phyloP scores from a whole-genome alignment of 441 rosid species.

The Pelargonium fulgidum region DNA sequence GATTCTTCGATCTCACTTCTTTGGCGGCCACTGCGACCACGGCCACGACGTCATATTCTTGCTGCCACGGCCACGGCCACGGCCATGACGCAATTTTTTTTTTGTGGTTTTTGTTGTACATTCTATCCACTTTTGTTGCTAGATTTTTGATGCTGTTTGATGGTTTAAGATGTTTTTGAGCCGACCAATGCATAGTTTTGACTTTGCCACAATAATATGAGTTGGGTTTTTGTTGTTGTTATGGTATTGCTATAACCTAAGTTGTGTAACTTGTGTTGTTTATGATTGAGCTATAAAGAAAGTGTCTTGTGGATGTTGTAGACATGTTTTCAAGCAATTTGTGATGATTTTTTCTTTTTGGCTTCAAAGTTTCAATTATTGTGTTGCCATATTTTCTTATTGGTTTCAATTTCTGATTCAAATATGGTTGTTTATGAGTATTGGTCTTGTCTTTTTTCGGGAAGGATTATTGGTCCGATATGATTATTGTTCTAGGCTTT shows the following conservation, averaged over 20 bases:
- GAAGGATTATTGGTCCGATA: neutral
- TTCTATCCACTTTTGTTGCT: neutral
- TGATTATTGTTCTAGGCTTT: no score
- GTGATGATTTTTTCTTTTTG: neutral
- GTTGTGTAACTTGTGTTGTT: neutral
- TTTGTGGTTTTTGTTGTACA: neutral
- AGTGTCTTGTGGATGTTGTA: no score
- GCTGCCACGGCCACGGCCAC: no score
- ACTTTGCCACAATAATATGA: neutral
- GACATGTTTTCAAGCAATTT: neutral
- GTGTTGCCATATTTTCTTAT: neutral
- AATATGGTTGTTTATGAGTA: neutral
- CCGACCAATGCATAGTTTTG: neutral
- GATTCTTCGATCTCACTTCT: no score
- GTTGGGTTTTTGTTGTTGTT: neutral
- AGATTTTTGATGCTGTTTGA: neutral
- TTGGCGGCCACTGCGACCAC: no score
- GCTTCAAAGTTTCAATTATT: neutral
- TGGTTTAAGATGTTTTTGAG: neutral
- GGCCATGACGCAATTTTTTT: no score
- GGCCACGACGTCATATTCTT: no score
- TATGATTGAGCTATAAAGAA: conserved; percentile 4
- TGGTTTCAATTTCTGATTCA: neutral
- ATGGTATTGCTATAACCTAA: neutral
- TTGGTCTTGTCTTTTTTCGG: neutral